Evolutionary conservation across 2,329 filamentous ascomycete species (phyloP).

Genomic region (Curvularia lunata): DNA sequence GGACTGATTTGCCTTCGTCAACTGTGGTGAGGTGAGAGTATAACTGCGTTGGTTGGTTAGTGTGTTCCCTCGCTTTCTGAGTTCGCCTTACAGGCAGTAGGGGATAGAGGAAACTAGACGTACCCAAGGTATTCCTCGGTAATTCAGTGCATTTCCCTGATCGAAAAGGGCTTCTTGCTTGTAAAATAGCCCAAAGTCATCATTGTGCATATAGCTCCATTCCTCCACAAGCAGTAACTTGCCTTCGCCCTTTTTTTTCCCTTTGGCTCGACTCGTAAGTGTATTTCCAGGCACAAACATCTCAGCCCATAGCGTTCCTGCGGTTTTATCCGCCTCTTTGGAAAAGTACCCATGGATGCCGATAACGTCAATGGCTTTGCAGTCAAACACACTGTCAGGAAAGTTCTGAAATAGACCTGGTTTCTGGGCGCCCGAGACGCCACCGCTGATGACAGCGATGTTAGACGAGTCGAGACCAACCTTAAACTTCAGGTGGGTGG

Average conservation of each 20-base stretch:
- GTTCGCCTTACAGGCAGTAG: background rate
- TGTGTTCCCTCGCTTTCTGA: background rate
- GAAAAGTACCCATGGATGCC: slow-evolving; percentile 45
- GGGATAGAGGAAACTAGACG: background rate
- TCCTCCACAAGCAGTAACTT: slow-evolving; percentile 47
- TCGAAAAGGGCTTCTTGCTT: slow-evolving; percentile 45
- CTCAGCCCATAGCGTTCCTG: slow-evolving; percentile 44
- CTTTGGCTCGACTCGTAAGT: slow-evolving; percentile 35
- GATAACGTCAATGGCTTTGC: slow-evolving; percentile 43
- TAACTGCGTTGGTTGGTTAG: slow-evolving; percentile 26
- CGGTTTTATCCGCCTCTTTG: slow-evolving; percentile 30
- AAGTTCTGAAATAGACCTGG: slow-evolving; percentile 38
- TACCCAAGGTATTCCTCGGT: slow-evolving; percentile 48
- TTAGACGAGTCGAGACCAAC: slow-evolving; percentile 34
- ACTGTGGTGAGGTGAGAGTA: slow-evolving; percentile 40
- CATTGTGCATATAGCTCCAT: slow-evolving; percentile 38
- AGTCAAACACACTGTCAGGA: slow-evolving; percentile 42
- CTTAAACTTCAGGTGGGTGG: slow-evolving; percentile 39
- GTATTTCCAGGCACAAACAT: slow-evolving; percentile 46
- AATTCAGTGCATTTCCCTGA: slow-evolving; percentile 45
- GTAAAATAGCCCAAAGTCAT: slow-evolving; percentile 31
- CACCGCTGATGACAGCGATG: slow-evolving; percentile 47
- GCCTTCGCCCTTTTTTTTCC: slow-evolving; percentile 31
- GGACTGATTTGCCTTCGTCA: slow-evolving; percentile 31
- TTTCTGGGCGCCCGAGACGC: slow-evolving; percentile 41